Conservation (phyloP, 306 rosid species). For the Oemleria cerasiformis region DNA sequence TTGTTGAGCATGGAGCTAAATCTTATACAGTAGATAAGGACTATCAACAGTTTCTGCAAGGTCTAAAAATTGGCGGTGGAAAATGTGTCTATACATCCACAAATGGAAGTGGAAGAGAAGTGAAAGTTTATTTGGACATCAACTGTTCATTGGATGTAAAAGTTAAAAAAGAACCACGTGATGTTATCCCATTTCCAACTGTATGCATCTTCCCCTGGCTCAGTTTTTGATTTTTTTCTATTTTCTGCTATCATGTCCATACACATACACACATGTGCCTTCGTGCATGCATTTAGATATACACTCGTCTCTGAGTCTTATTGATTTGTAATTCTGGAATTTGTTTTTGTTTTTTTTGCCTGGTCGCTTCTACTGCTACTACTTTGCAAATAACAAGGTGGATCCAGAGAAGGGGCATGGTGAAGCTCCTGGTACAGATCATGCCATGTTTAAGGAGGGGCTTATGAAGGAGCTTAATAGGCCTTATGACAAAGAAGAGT, state of each 20-base stretch:
- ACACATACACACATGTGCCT: not conserved
- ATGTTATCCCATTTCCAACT: conserved; percentile 27
- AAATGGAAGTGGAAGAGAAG: conserved; percentile 10
- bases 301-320: not conserved
- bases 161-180: conserved; percentile 21
- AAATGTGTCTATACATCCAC: conserved; percentile 1
- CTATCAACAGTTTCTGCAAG: conserved; percentile 27
- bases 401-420: conserved; percentile 17
- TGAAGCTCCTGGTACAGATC: conserved; percentile 13
- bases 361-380: conserved; percentile 15
- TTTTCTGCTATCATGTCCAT: not conserved
- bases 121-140: not conserved
- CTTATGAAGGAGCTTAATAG: conserved; percentile 51
- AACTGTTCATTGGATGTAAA: conserved; percentile 38
- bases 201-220: conserved; percentile 37
- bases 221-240: conserved; percentile 10
- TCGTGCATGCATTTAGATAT: not conserved
- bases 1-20: conserved; percentile 2
- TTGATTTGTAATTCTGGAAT: conserved; percentile 1
- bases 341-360: not conserved
- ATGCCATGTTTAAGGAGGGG: conserved; percentile 44
- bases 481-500: conserved; percentile 53
- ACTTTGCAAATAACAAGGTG: conserved; percentile 27
- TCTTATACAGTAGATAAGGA: conserved; percentile 28
- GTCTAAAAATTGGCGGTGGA: conserved; percentile 13